A percentile compares a stretch with the other conserved stretches of the same genome.
Conservation (phyloP, 108 stramenopile genomes). For the Schizochytrium sp. region DNA sequence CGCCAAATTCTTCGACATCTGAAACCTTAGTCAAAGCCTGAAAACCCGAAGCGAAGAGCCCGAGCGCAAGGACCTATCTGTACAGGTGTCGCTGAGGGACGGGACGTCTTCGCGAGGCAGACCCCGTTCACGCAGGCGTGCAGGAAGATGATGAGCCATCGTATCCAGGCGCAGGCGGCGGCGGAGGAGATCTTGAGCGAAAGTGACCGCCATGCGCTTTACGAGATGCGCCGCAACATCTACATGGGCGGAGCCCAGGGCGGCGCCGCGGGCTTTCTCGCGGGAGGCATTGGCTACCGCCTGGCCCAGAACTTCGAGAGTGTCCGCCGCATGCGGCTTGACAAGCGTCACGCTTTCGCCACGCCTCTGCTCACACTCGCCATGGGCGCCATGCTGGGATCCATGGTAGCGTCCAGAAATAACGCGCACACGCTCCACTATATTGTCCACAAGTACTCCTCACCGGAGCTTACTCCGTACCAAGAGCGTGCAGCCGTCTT, state of each 20-base stretch:
- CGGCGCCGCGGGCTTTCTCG: conserved; percentile 55
- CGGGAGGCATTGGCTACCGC: background rate
- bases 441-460: conserved; percentile 38
- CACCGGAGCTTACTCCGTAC: background rate
- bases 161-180: too few species aligned
- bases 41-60: too few species aligned
- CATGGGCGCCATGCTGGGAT: conserved; percentile 13
- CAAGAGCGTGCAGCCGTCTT: conserved; percentile 32
- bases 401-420: conserved; percentile 34
- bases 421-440: conserved; percentile 49
- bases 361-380: conserved; percentile 43
- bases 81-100: too few species aligned
- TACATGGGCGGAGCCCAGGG: background rate
- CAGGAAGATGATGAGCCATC: too few species aligned
- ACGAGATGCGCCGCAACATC: conserved; percentile 35
- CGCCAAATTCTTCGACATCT: too few species aligned
- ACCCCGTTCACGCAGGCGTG: too few species aligned
- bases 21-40: too few species aligned
- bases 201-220: conserved; percentile 14
- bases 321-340: background rate
- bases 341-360: conserved; percentile 1
- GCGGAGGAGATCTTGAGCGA: background rate
- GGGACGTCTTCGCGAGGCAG: too few species aligned
- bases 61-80: too few species aligned
- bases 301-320: background rate